Evolutionary conservation across 257 asterid genomes (phyloP).

Genomic region (Plantago major): DNA sequence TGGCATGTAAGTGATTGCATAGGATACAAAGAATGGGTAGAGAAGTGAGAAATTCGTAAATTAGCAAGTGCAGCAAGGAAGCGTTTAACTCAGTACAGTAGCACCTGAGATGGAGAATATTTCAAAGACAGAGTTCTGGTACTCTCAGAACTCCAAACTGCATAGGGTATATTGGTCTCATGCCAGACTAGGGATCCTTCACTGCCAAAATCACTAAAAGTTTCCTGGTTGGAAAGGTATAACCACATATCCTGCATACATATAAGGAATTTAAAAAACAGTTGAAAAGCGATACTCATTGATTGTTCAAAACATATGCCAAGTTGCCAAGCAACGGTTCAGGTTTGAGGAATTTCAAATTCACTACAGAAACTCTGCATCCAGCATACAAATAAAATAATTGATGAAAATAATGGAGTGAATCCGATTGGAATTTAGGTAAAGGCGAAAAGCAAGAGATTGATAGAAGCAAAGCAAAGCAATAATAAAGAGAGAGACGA

Average conservation of each 20-base stretch:
- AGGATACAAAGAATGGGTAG: slow-evolving; percentile 9
- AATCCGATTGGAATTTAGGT: too few species aligned
- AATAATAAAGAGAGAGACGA: slow-evolving; percentile 10
- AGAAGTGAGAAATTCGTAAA: slow-evolving; percentile 9
- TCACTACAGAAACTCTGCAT: too few species aligned
- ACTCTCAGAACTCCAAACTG: slow-evolving; percentile 87
- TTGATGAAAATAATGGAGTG: too few species aligned
- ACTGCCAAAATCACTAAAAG: slow-evolving; percentile 67
- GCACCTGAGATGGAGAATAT: slow-evolving; percentile 88
- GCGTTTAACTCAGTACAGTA: slow-evolving; percentile 16
- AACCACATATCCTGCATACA: slow-evolving; percentile 86
- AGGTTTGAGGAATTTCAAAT: too few species aligned
- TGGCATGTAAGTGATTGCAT: slow-evolving; percentile 13
- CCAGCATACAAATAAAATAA: too few species aligned
- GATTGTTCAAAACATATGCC: background rate
- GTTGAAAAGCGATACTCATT: background rate
- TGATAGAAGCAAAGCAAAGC: background rate
- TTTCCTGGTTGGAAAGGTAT: slow-evolving; percentile 75
- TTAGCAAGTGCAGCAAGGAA: slow-evolving; percentile 15
- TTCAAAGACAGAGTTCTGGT: slow-evolving; percentile 63
- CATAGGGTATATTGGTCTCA: slow-evolving; percentile 92
- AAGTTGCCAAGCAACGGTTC: too few species aligned
- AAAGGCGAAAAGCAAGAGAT: background rate
- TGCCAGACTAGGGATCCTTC: slow-evolving; percentile 90
- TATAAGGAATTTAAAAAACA: slow-evolving; percentile 3